A percentile compares a stretch with the other conserved stretches of the same genome.
Evolutionary conservation across 164 flowering plant genomes (phyloP).

Genomic region (Warburgia ugandensis): DNA sequence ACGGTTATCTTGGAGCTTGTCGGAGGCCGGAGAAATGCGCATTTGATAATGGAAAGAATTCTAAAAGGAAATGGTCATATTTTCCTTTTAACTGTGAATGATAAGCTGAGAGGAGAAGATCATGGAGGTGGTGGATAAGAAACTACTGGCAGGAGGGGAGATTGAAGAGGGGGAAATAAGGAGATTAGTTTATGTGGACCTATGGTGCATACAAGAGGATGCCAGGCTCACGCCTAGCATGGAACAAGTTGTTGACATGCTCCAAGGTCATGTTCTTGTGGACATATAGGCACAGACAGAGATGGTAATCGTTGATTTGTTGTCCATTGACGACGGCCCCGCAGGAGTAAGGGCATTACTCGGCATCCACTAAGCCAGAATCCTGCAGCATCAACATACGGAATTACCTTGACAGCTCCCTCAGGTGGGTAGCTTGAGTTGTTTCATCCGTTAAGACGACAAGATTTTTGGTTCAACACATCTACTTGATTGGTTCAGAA

Average conservation of each 20-base stretch:
- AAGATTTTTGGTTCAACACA: no score
- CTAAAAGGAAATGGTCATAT: constrained; percentile 49
- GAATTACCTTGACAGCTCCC: constrained; percentile 20
- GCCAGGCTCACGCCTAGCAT: constrained; percentile 63
- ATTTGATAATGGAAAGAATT: constrained; percentile 15
- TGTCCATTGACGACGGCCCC: constrained; percentile 28
- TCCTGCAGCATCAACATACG: constrained; percentile 15
- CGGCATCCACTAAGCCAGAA: neutral
- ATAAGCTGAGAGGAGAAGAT: constrained; percentile 56
- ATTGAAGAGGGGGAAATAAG: constrained; percentile 49
- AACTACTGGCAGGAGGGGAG: constrained; percentile 29
- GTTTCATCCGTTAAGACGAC: no score
- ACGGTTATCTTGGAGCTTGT: constrained; percentile 79
- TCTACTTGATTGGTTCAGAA: no score
- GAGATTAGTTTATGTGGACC: constrained; percentile 46
- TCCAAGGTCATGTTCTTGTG: constrained; percentile 50
- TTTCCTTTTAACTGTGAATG: constrained; percentile 57
- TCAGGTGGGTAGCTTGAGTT: constrained; percentile 27
- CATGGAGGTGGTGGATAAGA: constrained; percentile 65
- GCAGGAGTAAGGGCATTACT: no score
- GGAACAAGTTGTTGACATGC: constrained; percentile 70
- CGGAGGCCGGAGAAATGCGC: constrained; percentile 69
- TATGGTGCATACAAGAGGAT: constrained; percentile 88
- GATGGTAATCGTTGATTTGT: constrained; percentile 58
- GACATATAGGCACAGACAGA: constrained; percentile 62